A percentile compares a stretch with the other conserved stretches of the same genome.
Evolutionary conservation across 768 basidiomycete genomes (phyloP).

Genomic region (Boletus bicolor): DNA sequence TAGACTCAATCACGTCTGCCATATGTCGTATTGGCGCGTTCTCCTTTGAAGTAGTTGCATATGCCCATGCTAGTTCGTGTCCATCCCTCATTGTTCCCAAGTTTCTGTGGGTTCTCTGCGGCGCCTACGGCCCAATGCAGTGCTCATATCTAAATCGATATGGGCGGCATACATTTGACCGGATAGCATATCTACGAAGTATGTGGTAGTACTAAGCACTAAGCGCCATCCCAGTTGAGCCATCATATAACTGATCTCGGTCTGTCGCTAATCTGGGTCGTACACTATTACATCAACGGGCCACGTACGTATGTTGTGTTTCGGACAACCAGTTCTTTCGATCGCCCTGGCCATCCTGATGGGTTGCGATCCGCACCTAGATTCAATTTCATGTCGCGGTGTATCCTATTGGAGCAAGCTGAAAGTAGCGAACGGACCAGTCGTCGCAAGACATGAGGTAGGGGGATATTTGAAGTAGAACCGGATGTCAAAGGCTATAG

Average conservation of each 20-base stretch:
- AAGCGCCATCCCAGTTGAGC: no score
- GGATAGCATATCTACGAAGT: no score
- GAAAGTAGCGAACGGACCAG: background rate
- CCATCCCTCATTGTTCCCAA: background rate
- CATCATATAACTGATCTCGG: no score
- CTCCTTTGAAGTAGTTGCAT: background rate
- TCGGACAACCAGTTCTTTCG: background rate
- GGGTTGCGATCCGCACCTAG: background rate
- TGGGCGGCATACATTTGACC: no score
- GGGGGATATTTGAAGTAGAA: background rate
- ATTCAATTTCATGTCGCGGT: background rate
- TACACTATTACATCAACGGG: background rate
- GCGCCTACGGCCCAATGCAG: background rate
- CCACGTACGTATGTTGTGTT: background rate
- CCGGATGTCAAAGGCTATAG: no score
- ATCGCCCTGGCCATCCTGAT: background rate
- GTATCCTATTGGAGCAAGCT: background rate
- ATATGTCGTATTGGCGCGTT: background rate
- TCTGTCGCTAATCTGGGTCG: background rate
- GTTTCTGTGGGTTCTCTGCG: no score
- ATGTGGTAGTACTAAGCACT: no score
- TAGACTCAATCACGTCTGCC: background rate
- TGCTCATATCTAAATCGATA: no score
- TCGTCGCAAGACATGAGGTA: background rate
- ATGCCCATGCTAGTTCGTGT: background rate